phyloP scores from a whole-genome alignment of 441 rosid genomes.

The Manihot esculenta region DNA sequence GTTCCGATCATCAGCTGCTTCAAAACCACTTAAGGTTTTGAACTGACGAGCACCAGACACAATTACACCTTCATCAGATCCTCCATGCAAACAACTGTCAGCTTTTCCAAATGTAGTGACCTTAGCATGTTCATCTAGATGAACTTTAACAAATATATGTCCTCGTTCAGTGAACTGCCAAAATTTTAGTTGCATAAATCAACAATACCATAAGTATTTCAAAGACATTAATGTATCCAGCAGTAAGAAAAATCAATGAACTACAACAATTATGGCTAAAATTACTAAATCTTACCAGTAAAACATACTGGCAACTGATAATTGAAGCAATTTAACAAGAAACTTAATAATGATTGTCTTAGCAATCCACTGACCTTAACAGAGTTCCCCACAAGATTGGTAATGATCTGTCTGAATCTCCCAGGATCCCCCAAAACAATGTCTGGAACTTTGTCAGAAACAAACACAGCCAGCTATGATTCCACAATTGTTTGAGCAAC shows the following conservation, averaged over 20 bases:
- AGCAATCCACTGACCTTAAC: slow-evolving; percentile 63
- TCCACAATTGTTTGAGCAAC: slow-evolving; percentile 30
- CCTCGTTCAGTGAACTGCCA: slow-evolving; percentile 91
- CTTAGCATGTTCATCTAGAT: slow-evolving; percentile 59
- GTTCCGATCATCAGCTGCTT: slow-evolving; percentile 81
- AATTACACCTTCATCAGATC: slow-evolving; percentile 40
- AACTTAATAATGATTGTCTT: not conserved
- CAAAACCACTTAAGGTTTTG: slow-evolving; percentile 82
- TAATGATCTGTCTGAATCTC: slow-evolving; percentile 89
- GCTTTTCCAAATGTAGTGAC: slow-evolving; percentile 36
- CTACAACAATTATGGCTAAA: not conserved
- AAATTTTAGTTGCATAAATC: slow-evolving; percentile 12
- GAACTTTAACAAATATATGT: slow-evolving; percentile 86
- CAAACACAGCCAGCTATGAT: slow-evolving; percentile 79
- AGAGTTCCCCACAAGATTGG: slow-evolving; percentile 94
- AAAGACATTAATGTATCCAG: slow-evolving; percentile 9
- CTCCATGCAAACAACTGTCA: slow-evolving; percentile 47
- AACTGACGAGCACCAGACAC: slow-evolving; percentile 37
- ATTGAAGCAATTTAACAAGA: slow-evolving; percentile 9
- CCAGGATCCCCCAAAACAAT: slow-evolving; percentile 87
- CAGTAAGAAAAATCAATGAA: not conserved
- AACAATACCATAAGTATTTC: slow-evolving; percentile 1
- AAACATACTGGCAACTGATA: not conserved
- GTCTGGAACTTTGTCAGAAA: slow-evolving; percentile 87
- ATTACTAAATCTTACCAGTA: not conserved